Base-by-base conservation (phyloP, 2,329 filamentous ascomycete genomes). In the Aspergillus ustus region DNA sequence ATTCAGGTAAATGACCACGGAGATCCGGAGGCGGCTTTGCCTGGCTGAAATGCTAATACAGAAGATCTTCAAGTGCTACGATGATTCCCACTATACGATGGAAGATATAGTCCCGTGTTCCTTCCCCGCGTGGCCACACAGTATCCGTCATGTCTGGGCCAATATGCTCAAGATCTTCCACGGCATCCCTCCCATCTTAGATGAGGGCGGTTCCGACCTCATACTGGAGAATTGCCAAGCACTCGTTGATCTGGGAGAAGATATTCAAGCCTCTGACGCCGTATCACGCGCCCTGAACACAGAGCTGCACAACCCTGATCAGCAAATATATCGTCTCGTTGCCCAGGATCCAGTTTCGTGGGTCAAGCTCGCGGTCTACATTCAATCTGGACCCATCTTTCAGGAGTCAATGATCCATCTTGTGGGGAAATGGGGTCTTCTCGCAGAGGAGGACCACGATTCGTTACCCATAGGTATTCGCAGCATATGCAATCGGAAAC, bases 221-320 rank as follows among this genome's bases (percentile, higher is more conserved):
- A 52, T 62, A 11, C 48, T 63, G 4, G 51, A 60, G 17, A 59
- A 59, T 25, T 60, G 56, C 60, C 45, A 64, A 34, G 72, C 73
- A 4, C 70, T 84, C 8, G 71, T 81, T 50, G 71, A 78, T 15
- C 77, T 82, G 13, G 80, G 81, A 1, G 81, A 83, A 60, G 79
- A 80, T 50, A 76, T 85, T 4, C 73, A 77, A 17, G 79, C 80
- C 44, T 73, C 78, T 17, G 67, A 72, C 15, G 66, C 78, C 52
- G 73, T 86, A 62, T 75, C 76, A 52, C 77, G 79, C 28, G 70
- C 77, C 4, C 77, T 85, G 61, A 81, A 84, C 60, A 76, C 80
- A 40, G 78, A 80, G 1, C 77, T 85, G 2, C 70, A 83, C 4
- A 29, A 22, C 57, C 77, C 78, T 53, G 81, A 80, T 20, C 80